Conservation (phyloP, 2,329 filamentous ascomycete species). For the Venturia nashicola region DNA sequence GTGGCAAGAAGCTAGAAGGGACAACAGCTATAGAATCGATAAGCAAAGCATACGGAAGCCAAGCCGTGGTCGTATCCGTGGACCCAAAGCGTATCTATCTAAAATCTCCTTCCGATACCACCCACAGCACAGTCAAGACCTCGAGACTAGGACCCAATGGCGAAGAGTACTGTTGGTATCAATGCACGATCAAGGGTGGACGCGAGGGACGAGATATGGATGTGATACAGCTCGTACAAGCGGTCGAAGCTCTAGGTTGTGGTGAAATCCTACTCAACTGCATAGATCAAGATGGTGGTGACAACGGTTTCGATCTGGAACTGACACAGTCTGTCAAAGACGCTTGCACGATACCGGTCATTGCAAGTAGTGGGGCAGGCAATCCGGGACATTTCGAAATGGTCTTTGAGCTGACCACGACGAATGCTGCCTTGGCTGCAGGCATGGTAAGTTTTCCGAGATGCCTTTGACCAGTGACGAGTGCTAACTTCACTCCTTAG, state of each 20-base stretch:
- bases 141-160: constrained; percentile 57
- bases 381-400: constrained; percentile 79
- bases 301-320: constrained; percentile 88
- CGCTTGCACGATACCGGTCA: constrained; percentile 83
- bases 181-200: constrained; percentile 92
- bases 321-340: constrained; percentile 78
- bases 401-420: constrained; percentile 73
- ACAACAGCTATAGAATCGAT: constrained; percentile 93
- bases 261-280: constrained; percentile 95
- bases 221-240: constrained; percentile 73
- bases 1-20: constrained; percentile 57
- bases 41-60: constrained; percentile 82
- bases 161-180: constrained; percentile 86
- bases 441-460: constrained; percentile 57
- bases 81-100: constrained; percentile 91
- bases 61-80: constrained; percentile 91
- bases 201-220: constrained; percentile 90
- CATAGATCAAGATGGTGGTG: constrained; percentile 93
- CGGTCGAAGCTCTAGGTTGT: constrained; percentile 90
- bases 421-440: constrained; percentile 86
- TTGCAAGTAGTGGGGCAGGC: constrained; percentile 87
- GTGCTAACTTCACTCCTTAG: constrained; percentile 23
- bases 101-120: constrained; percentile 51
- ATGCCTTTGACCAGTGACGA: neutral
- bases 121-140: constrained; percentile 66